Percentiles rank a stretch among this genome's conserved stretches.
Conservation (phyloP, 208 protist species). For the Vickermania ingenoplastis region DNA sequence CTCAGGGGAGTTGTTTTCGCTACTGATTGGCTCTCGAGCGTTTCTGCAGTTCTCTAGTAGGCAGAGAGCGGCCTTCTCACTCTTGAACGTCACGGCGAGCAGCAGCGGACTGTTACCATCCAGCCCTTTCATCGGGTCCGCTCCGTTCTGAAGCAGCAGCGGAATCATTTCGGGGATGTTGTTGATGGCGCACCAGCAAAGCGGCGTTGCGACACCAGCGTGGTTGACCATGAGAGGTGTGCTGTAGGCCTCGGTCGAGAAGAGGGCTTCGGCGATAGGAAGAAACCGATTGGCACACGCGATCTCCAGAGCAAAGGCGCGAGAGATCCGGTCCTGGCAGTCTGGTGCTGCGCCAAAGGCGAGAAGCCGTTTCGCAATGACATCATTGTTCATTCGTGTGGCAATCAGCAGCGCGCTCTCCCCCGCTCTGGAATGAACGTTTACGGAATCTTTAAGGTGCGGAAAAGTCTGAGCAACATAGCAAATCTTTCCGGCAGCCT, state of each 20-base stretch:
- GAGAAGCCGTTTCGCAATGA: constrained; percentile 47
- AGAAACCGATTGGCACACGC: constrained; percentile 57
- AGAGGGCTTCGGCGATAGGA: constrained; percentile 40
- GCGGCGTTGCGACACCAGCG: constrained; percentile 52
- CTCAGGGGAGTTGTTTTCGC: background rate
- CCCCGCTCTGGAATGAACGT: constrained; percentile 51
- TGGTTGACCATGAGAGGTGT: constrained; percentile 59
- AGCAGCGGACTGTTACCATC: constrained; percentile 61
- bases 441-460: constrained; percentile 32
- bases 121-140: constrained; percentile 39
- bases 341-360: constrained; percentile 41
- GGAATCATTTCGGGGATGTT: constrained; percentile 51
- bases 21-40: background rate
- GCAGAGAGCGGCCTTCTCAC: constrained; percentile 41
- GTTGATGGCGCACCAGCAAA: constrained; percentile 78
- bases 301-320: constrained; percentile 57
- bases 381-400: constrained; percentile 41
- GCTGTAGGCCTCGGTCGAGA: constrained; percentile 25
- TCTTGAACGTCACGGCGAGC: constrained; percentile 57
- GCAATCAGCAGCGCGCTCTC: constrained; percentile 59
- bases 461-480: constrained; percentile 6
- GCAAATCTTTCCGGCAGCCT: constrained; percentile 2
- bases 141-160: constrained; percentile 38
- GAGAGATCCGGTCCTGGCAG: constrained; percentile 56
- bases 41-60: constrained; percentile 20